A percentile compares a stretch with the other conserved stretches of the same genome.
These are phyloP conservation scores for Choiromyces venosus DNA, from an alignment of 495 filamentous ascomycete genomes.

Conservation along the genomic window DNA sequence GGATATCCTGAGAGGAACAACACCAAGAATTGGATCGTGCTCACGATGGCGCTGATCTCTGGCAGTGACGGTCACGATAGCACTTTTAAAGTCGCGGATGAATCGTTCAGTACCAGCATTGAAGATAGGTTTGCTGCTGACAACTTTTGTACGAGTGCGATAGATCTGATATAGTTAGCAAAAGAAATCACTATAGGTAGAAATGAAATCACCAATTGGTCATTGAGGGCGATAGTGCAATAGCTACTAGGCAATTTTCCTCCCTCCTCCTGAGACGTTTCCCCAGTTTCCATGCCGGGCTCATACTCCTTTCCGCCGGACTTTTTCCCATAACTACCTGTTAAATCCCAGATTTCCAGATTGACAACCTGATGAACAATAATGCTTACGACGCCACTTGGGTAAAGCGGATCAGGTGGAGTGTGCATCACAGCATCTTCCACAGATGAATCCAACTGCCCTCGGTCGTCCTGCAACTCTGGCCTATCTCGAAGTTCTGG, in stretches of 20 bases:
- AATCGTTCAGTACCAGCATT: slow-evolving; percentile 93
- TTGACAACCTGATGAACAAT: slow-evolving; percentile 94
- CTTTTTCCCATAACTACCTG: slow-evolving; percentile 62
- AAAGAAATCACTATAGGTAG: background rate
- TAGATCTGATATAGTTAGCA: slow-evolving; percentile 51
- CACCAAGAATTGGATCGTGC: slow-evolving; percentile 89
- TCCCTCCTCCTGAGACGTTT: slow-evolving; percentile 72
- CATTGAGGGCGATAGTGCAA: slow-evolving; percentile 84
- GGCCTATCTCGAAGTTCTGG: slow-evolving; percentile 63
- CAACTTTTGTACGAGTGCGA: slow-evolving; percentile 82
- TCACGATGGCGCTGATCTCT: slow-evolving; percentile 81
- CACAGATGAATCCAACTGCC: slow-evolving; percentile 62
- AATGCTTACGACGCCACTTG: slow-evolving; percentile 74
- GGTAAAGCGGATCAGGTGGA: slow-evolving; percentile 90
- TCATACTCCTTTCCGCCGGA: slow-evolving; percentile 79
- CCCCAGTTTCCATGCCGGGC: slow-evolving; percentile 80
- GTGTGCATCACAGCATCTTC: slow-evolving; percentile 85
- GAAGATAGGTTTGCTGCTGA: slow-evolving; percentile 91
- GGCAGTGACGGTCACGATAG: slow-evolving; percentile 78
- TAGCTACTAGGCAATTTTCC: slow-evolving; percentile 78
- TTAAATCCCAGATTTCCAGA: slow-evolving; percentile 76
- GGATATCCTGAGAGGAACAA: slow-evolving; percentile 78
- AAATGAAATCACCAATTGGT: slow-evolving; percentile 59
- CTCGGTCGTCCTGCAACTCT: slow-evolving; percentile 83
- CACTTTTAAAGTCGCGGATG: slow-evolving; percentile 86